These are phyloP conservation scores for Diaporthe sp. DNA, from an alignment of 2,329 filamentous ascomycete species.

Conservation along the genomic window DNA sequence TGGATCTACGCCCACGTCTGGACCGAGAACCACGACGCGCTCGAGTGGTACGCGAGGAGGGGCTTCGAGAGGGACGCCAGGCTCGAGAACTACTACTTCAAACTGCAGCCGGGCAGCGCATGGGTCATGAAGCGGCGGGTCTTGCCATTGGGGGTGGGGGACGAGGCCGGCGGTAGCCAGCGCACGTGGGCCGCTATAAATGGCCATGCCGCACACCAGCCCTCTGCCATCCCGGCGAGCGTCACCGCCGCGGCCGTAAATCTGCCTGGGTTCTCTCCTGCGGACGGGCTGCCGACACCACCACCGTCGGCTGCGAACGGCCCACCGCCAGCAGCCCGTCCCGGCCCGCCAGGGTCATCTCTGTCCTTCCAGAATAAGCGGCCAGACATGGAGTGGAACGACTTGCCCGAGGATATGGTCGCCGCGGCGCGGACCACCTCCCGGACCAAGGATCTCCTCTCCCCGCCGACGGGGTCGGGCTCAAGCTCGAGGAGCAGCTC, in stretches of 20 bases:
- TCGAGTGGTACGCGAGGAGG: conserved; percentile 72
- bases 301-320: conserved; percentile 23
- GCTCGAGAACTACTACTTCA: conserved; percentile 73
- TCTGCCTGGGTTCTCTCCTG: conserved; percentile 37
- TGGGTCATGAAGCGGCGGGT: conserved; percentile 69
- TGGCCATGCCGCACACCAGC: background rate
- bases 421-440: conserved; percentile 43
- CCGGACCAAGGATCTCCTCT: conserved; percentile 42
- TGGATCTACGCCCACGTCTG: conserved; percentile 73
- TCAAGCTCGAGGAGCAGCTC: conserved; percentile 70
- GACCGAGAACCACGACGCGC: conserved; percentile 74
- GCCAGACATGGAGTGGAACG: conserved; percentile 75
- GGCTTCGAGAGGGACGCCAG: conserved; percentile 67
- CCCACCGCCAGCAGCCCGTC: conserved; percentile 40
- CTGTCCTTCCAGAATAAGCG: conserved; percentile 71
- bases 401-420: conserved; percentile 73
- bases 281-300: conserved; percentile 34
- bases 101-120: conserved; percentile 71
- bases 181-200: conserved; percentile 40
- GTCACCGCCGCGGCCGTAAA: conserved; percentile 49
- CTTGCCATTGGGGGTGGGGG: conserved; percentile 42
- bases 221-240: conserved; percentile 40
- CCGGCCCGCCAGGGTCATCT: conserved; percentile 45
- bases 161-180: background rate
- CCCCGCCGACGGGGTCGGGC: conserved; percentile 51